Percentiles rank a stretch among this genome's conserved stretches.
These are phyloP conservation scores for Saccharomycopsis hybrid DNA, from an alignment of 1,139 yeast genomes.

Conservation along the genomic window DNA sequence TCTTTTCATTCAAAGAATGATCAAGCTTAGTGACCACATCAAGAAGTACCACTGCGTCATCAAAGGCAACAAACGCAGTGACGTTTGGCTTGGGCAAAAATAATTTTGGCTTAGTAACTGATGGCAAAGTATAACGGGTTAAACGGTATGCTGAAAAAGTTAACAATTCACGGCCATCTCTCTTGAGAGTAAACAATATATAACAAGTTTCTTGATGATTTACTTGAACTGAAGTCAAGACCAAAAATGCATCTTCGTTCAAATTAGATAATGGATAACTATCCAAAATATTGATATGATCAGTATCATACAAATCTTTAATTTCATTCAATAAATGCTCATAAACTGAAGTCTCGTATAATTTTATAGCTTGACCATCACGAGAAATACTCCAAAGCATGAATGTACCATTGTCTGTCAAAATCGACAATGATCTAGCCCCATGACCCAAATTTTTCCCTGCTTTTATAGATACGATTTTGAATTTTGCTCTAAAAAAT, in stretches of 20 bases:
- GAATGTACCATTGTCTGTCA: conserved; percentile 38
- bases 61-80: conserved; percentile 59
- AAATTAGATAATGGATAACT: conserved; percentile 32
- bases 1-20: conserved; percentile 34
- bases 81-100: conserved; percentile 54
- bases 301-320: conserved; percentile 36
- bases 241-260: conserved; percentile 37
- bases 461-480: conserved; percentile 54
- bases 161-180: conserved; percentile 46
- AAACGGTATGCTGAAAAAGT: conserved; percentile 57
- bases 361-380: conserved; percentile 35
- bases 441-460: conserved; percentile 50
- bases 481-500: conserved; percentile 27
- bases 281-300: conserved; percentile 46
- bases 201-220: conserved; percentile 33
- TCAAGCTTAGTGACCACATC: conserved; percentile 49
- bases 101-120: conserved; percentile 38
- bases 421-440: conserved; percentile 36
- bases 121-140: conserved; percentile 35
- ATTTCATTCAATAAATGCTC: conserved; percentile 33
- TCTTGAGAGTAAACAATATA: conserved; percentile 49
- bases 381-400: conserved; percentile 43
- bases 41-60: conserved; percentile 56
- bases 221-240: conserved; percentile 40
- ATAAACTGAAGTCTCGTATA: conserved; percentile 32